Evolutionary conservation across 345 rosid genomes (phyloP).

Genomic region (Euphorbia peplus): DNA sequence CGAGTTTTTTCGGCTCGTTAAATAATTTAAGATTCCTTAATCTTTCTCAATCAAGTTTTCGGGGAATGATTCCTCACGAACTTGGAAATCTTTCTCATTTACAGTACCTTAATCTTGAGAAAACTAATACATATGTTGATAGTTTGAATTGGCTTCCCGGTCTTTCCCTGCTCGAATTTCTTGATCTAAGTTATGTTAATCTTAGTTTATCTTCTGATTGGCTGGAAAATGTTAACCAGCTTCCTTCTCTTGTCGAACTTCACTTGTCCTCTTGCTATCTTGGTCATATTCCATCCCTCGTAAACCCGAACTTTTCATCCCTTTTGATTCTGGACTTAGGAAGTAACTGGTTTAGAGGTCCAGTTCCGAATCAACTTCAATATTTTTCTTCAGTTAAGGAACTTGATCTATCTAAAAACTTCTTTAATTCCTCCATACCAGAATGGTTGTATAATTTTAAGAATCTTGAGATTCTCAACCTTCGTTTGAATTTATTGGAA

Average conservation of each 20-base stretch:
- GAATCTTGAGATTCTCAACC: too few relatives aligned
- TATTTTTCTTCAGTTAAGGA: background rate
- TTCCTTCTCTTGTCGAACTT: constrained; percentile 21
- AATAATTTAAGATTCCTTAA: constrained; percentile 18
- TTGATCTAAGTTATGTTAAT: constrained; percentile 11
- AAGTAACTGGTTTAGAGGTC: background rate
- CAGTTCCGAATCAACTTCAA: background rate
- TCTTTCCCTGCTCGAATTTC: constrained; percentile 19
- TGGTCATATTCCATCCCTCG: background rate
- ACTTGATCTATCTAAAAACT: background rate
- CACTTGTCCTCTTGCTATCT: background rate
- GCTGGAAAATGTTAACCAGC: constrained; percentile 7
- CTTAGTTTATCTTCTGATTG: constrained; percentile 14
- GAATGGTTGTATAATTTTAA: constrained; percentile 14
- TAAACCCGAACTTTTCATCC: constrained; percentile 17
- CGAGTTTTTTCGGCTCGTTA: constrained; percentile 15
- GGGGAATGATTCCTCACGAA: constrained; percentile 22
- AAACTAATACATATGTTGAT: background rate
- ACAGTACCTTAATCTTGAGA: constrained; percentile 12
- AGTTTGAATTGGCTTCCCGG: constrained; percentile 27
- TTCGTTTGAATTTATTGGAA: too few relatives aligned
- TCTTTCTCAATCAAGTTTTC: constrained; percentile 23
- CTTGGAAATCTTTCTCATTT: constrained; percentile 32
- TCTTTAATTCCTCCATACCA: constrained; percentile 7
- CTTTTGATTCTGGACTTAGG: constrained; percentile 21